phyloP scores from a whole-genome alignment of 2,329 filamentous ascomycete species.

The Paramyrothecium sp. region DNA sequence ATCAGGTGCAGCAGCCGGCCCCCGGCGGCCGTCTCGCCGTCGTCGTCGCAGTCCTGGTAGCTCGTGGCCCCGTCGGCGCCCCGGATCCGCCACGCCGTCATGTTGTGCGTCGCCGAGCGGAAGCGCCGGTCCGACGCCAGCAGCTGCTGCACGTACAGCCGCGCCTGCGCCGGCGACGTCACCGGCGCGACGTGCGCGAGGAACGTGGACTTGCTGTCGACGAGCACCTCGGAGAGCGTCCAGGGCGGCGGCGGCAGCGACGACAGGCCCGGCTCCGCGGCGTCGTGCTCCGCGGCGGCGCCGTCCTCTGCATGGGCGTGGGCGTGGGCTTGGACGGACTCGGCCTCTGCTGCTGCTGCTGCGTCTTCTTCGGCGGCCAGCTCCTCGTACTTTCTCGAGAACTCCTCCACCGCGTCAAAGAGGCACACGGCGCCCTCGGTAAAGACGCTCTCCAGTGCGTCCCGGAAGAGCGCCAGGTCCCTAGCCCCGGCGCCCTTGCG shows the following conservation, averaged over 20 bases:
- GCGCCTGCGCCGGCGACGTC: conserved; percentile 67
- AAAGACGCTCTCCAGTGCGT: conserved; percentile 67
- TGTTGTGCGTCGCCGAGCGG: conserved; percentile 89
- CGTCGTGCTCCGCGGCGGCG: conserved; percentile 3
- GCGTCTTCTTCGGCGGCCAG: conserved; percentile 10
- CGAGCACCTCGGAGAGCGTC: conserved; percentile 70
- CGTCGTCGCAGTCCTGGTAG: conserved; percentile 92
- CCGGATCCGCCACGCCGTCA: conserved; percentile 87
- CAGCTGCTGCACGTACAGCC: conserved; percentile 69
- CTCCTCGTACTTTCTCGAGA: conserved; percentile 45
- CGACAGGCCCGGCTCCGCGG: conserved; percentile 14
- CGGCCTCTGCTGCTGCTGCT: conserved; percentile 12
- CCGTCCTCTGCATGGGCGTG: too few relatives aligned
- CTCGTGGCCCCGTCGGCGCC: conserved; percentile 48
- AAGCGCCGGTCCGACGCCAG: conserved; percentile 81
- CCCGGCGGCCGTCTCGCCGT: conserved; percentile 91
- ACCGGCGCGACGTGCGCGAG: conserved; percentile 74
- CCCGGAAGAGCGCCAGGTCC: conserved; percentile 66
- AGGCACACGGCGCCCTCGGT: conserved; percentile 76
- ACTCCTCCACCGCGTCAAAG: conserved; percentile 85
- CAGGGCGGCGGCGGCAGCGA: conserved; percentile 53
- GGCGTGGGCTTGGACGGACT: conserved; percentile 11
- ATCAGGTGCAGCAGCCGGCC: conserved; percentile 82
- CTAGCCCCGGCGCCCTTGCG: conserved; percentile 70
- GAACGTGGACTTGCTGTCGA: conserved; percentile 87